These are phyloP conservation scores for Penicillium simplicissimum DNA, from an alignment of 495 filamentous ascomycete genomes.

Conservation along the genomic window DNA sequence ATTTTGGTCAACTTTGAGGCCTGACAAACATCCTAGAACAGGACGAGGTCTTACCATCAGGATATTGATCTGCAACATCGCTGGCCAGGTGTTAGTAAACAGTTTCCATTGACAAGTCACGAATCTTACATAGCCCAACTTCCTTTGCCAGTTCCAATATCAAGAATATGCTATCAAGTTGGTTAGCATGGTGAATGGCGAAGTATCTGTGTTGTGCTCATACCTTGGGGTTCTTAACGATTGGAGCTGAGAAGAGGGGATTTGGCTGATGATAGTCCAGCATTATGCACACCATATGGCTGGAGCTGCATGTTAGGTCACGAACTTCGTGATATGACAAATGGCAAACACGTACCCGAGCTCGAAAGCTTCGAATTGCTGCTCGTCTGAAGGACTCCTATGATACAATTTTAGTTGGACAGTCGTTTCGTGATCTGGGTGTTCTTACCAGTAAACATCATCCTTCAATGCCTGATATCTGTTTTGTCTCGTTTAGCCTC, in stretches of 20 bases:
- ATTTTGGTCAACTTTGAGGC: background rate
- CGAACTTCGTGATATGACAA: background rate
- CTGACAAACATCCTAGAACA: background rate
- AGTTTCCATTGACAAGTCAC: background rate
- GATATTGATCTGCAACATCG: conserved; percentile 25
- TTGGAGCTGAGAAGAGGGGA: conserved; percentile 18
- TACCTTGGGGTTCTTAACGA: conserved; percentile 13
- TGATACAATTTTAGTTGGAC: background rate
- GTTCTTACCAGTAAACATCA: conserved; percentile 16
- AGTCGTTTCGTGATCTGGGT: background rate
- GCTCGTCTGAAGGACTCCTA: conserved; percentile 24
- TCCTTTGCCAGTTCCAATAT: conserved; percentile 26
- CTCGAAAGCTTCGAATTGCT: conserved; percentile 25
- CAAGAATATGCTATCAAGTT: conserved; percentile 14
- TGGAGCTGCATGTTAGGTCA: background rate
- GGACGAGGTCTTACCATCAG: conserved; percentile 5
- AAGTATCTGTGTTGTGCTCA: background rate
- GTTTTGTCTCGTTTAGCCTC: background rate
- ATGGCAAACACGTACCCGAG: conserved; percentile 11
- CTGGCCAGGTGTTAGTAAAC: conserved; percentile 7
- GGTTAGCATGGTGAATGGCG: background rate
- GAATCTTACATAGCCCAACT: conserved; percentile 26
- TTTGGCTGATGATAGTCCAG: conserved; percentile 20
- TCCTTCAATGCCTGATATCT: conserved; percentile 21
- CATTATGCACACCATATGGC: conserved; percentile 19